Base-by-base conservation (phyloP, 2,329 filamentous ascomycete species). In the Paracorniculantispora psalliotae region DNA sequence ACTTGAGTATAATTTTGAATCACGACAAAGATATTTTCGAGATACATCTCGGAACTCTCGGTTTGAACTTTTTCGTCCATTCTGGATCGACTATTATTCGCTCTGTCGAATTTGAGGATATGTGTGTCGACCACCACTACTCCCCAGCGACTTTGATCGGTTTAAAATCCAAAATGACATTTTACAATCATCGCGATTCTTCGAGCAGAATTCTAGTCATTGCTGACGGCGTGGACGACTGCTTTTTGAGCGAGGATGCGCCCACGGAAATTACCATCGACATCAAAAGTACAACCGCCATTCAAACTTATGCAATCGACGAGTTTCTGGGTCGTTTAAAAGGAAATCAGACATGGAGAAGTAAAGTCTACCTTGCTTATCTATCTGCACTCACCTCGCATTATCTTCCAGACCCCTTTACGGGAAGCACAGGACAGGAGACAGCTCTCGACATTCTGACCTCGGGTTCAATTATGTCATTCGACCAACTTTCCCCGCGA, bases 321-420 rank as follows among this genome's bases (percentile, higher is more conserved):
- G 26, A 49, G 0, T 2, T 2, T 8, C 19, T 59, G 9, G 3
- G 10, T 4, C 39, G 44, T 25, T 64, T 88, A 0, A 61, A 72
- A 0, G 79, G 81, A 25, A 81, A 77, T 61, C 79, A 80, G 0
- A 78, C 71, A 12, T 61, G 85, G 0, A 71, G 76, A 17, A 81
- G 80, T 66, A 80, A 79, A 54, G 70, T 87, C 0, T 74, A 77
- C 25, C 69, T 83, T 0, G 71, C 70, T 5, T 77, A 79, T 28
- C 67, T 86, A 0, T 81, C 86, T 63, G 81, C 78, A 0, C 54
- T 83, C 0, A 85, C 82, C 0, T 80, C 81, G 0, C 72, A 75
- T 46, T 79, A 72, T 39, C 65, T 83, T 0, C 75, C 77, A 0
- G 82, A 85, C 62, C 68, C 68, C 0, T 67, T 84, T 0, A 84